Base-by-base conservation (phyloP, 768 basidiomycete genomes). In the Lactifluus pinguis region DNA sequence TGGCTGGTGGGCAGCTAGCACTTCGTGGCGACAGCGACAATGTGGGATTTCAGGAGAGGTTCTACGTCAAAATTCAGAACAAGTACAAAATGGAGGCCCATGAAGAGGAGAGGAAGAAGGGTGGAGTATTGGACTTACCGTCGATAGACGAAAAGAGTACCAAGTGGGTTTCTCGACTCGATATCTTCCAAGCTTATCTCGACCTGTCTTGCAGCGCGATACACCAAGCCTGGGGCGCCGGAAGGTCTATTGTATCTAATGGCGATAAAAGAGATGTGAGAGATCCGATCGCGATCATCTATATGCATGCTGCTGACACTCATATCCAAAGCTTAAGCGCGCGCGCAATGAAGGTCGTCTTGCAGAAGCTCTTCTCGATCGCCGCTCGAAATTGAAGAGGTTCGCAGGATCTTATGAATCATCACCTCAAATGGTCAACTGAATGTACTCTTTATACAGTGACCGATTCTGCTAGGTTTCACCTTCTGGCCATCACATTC, bases 31-130 rank as follows among this genome's bases (percentile, higher is more conserved):
- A 97, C 69, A 87, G 84, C 64, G 90, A 93, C 55, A 84, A 85
- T 64, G 86, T 92, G 30, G 92, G 89, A 4, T 93, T 93, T 69
- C 76, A 79, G 50, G 92, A 95, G 69, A 79, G 90, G 13, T 97
- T 93, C 71, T 89, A 85, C 83, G 82, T 94, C 59, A 91, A 91
- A 74, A 83, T 95, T 17, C 93, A 97, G 75, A 83, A 78, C 74
- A 91, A 91, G 69, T 95, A 90, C 73, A 86, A 92, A 76, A 82
- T 82, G 68, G 92, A 95, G 70, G 90, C 80, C 75, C n/a, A 83
- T 68, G 65, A 75, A 69, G 60, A 88, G 72, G 66, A 87, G 76
- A 59, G 76, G 75, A 39, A 84, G 77, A 48, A 79, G 72, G 67
- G 88, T 10, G 73, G 72, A 11, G 59, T 57, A 53, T 49, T 69